Percentiles rank a stretch among this genome's conserved stretches.
Conservation (phyloP, 2,329 filamentous ascomycete species). For the Berkeleyomyces basicola region DNA sequence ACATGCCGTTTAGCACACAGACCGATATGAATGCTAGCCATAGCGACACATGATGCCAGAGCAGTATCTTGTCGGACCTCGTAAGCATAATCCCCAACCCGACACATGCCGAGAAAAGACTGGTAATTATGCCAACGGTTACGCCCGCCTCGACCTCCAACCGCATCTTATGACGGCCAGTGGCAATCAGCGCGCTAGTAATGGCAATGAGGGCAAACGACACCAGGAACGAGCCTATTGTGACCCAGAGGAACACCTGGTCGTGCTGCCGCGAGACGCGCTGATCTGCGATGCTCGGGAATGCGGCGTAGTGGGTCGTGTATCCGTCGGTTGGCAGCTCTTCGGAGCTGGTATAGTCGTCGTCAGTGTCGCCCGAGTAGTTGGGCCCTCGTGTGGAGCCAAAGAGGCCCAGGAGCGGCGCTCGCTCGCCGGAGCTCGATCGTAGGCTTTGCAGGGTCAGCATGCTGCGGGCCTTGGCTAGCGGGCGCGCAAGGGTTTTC, state of each 20-base stretch:
- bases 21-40: conserved; percentile 23
- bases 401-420: conserved; percentile 18
- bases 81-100: conserved; percentile 43
- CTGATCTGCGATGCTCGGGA: conserved; percentile 36
- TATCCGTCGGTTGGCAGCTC: conserved; percentile 35
- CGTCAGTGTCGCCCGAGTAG: conserved; percentile 9
- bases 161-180: conserved; percentile 49
- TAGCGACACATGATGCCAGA: conserved; percentile 27
- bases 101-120: conserved; percentile 44
- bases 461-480: conserved; percentile 36
- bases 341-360: conserved; percentile 35
- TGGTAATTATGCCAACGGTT: conserved; percentile 50
- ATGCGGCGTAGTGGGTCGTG: conserved; percentile 34
- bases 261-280: conserved; percentile 35
- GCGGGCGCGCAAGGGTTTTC: conserved; percentile 31
- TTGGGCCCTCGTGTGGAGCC: not conserved
- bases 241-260: conserved; percentile 36
- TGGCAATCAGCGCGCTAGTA: conserved; percentile 46
- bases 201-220: conserved; percentile 49
- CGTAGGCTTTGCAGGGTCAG: conserved; percentile 19
- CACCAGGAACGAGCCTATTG: conserved; percentile 37
- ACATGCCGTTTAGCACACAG: conserved; percentile 28
- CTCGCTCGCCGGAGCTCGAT: conserved; percentile 17
- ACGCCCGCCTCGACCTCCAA: conserved; percentile 61
- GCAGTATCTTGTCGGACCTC: conserved; percentile 28